phyloP scores from a whole-genome alignment of 257 asterid species.

The Solanum gandarillasii region DNA sequence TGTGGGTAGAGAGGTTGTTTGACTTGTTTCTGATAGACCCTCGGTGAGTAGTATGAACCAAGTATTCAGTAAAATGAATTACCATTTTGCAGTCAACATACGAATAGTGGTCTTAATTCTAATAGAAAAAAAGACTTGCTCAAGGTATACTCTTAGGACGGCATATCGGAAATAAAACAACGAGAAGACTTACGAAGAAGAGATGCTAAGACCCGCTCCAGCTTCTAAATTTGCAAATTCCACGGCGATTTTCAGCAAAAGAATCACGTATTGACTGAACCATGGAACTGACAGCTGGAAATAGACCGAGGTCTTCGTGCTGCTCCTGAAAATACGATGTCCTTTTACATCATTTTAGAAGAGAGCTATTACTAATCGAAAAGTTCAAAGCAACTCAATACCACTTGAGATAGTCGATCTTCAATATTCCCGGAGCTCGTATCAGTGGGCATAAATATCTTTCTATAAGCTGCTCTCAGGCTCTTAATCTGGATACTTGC shows the following conservation, averaged over 20 bases:
- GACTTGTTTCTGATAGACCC: background rate
- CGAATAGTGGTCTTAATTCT: background rate
- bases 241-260: constrained; percentile 63
- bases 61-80: background rate
- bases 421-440: constrained; percentile 35
- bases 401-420: constrained; percentile 71
- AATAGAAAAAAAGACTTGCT: background rate
- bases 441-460: constrained; percentile 52
- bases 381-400: constrained; percentile 15
- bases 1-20: background rate
- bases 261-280: constrained; percentile 66
- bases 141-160: background rate
- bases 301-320: constrained; percentile 35
- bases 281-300: constrained; percentile 50
- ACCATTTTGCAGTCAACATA: background rate
- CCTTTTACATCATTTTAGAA: background rate
- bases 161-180: background rate
- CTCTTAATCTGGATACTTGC: constrained; percentile 46
- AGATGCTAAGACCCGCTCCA: constrained; percentile 27
- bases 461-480: constrained; percentile 79
- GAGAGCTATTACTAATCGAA: background rate
- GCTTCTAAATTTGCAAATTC: constrained; percentile 73
- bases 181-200: background rate
- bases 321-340: constrained; percentile 38
- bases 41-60: background rate